Evolutionary conservation across 129 eudicot species (phyloP), one percentile per base, ranked within the genome.

Genomic region (Oenanthe sinensis): DNA sequence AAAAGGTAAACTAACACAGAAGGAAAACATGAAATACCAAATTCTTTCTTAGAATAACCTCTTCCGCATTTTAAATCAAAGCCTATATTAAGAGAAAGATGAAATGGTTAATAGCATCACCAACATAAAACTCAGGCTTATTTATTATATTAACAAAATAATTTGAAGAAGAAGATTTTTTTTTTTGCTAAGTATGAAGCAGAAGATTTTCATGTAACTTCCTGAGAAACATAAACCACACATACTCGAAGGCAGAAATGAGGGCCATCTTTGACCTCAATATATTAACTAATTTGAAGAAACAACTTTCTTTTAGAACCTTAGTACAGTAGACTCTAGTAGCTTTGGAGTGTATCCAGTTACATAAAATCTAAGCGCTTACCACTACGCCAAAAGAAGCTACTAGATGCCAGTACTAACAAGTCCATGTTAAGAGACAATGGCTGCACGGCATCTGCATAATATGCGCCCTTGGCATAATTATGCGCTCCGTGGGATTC

Each of bases 11-110:
- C 22, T 28, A 54, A n/a, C 11, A 67, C 47, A 62, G 75, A 15
- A 6, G 33, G 63, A 36, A 58, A 39, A 74, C 46, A 13, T 40
- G 54, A 72, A 84, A 44, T 85, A 95, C 98, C 89, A 95, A 81
- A 83, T 90, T 86, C 85, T 96, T 96, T 91, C 99, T 92, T 69
- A 96, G 85, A 39, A 83, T 75, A 79, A 97, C 99, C 78, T 85
- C 90, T 82, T 92, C 97, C 48, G 89, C 85, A 81, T 90, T 90
- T 82, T 88, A 84, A 67, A 82, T 80, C 89, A 95, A 79, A 39
- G 95, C 84, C 99, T 95, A 75, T 84, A 55, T 70, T 40, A 24
- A 83, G 15, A 52, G 40, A 52, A 49, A 54, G 37, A 8, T 8
- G 20, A 76, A 49, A 37, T 12, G 39, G 16, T 63, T 63, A 63